Base-by-base conservation (phyloP, 371 early-diverging fungal species). In the Rhizomucor pusillus region DNA sequence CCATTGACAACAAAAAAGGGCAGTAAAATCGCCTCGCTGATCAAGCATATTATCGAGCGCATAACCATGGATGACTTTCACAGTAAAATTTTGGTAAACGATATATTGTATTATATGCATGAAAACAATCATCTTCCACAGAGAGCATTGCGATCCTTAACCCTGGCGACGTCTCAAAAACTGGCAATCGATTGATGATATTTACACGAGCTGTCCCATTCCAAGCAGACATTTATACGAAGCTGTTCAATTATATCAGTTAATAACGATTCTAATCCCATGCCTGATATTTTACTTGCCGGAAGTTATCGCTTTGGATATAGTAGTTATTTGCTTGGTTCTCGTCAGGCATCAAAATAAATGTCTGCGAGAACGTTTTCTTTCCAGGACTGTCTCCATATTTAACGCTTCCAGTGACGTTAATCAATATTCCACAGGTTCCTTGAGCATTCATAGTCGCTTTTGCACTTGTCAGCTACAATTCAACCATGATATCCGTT, bases 261-360 rank as follows among this genome's bases (percentile, higher is more conserved):
- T n/a, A n/a, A n/a, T n/a, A n/a, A n/a, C n/a, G n/a, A n/a, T n/a
- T n/a, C n/a, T n/a, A n/a, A n/a, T n/a, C n/a, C n/a, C n/a, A n/a
- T n/a, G n/a, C n/a, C n/a, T n/a, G n/a, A n/a, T n/a, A n/a, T n/a
- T n/a, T n/a, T n/a, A 46, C 62, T 64, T 75, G 71, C 75, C 80
- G 71, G 49, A 83, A 79, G 49, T 69, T 77, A 47, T 83, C 83
- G 20, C 81, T 81, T 61, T 81, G 78, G 54, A 85, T 75, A 60
- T 72, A 85, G 49, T 71, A 80, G 44, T 68, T 79, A 22, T 74
- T 76, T 13, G 66, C 72, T 50, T 77, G 67, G 6, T 69, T 67
- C 50, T 71, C 69, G 39, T 82, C 81, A 6, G 86, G 86, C 50
- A 76, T 73, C 43, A 90, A 63, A n/a, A 87, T 75, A 71, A 90